A percentile compares a stretch with the other conserved stretches of the same genome.
Evolutionary conservation across 345 rosid species (phyloP).

Genomic region (Adansonia digitata): DNA sequence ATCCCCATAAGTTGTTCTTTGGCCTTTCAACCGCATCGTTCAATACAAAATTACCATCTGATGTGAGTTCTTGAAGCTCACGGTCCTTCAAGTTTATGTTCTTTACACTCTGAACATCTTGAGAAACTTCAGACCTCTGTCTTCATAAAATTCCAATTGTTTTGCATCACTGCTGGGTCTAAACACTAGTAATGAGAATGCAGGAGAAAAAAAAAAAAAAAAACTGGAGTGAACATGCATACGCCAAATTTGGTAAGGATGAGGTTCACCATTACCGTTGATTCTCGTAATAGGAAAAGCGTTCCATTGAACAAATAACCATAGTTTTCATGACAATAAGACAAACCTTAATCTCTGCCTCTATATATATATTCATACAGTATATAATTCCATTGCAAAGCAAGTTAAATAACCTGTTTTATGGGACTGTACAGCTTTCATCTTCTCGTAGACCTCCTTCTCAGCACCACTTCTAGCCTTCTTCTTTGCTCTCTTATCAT

Average conservation of each 20-base stretch:
- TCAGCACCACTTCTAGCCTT: slow-evolving; percentile 45
- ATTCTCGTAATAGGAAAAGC: slow-evolving; percentile 6
- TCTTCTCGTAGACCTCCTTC: slow-evolving; percentile 49
- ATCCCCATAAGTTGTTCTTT: slow-evolving; percentile 33
- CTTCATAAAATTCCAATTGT: slow-evolving; percentile 68
- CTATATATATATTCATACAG: background rate
- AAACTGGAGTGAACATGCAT: slow-evolving; percentile 31
- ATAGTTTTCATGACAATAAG: background rate
- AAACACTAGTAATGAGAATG: slow-evolving; percentile 47
- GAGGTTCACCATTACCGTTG: slow-evolving; percentile 21
- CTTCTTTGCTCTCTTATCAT: slow-evolving; percentile 61
- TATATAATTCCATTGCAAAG: slow-evolving; percentile 9
- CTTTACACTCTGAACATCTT: slow-evolving; percentile 42
- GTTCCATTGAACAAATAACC: background rate
- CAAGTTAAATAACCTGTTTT: slow-evolving; percentile 34
- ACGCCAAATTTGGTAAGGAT: slow-evolving; percentile 25
- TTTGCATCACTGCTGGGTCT: slow-evolving; percentile 68
- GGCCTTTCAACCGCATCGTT: slow-evolving; percentile 32
- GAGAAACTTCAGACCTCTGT: slow-evolving; percentile 44
- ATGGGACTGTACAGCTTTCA: slow-evolving; percentile 37
- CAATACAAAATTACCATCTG: slow-evolving; percentile 31
- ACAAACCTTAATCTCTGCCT: background rate
- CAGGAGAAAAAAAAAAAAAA: slow-evolving; percentile 22
- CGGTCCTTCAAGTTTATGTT: slow-evolving; percentile 38
- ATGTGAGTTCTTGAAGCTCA: slow-evolving; percentile 28